These are phyloP conservation scores for Phyllosticta citribraziliensis DNA, from an alignment of 2,329 filamentous ascomycete species.

Conservation along the genomic window DNA sequence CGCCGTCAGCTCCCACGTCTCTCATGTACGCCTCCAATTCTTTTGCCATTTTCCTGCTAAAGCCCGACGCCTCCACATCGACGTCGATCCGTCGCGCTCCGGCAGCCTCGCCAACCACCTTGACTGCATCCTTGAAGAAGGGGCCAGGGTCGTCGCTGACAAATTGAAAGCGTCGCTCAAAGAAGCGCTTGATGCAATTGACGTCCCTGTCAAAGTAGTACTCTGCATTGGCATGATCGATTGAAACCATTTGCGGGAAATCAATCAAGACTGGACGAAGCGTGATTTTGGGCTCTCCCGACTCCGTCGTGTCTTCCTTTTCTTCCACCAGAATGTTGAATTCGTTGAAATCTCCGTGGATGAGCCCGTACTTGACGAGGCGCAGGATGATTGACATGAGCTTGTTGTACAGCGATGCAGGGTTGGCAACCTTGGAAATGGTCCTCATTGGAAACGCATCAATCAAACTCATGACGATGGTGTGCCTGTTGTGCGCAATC, in stretches of 20 bases:
- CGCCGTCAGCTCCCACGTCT: slow-evolving; percentile 50
- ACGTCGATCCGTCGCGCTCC: slow-evolving; percentile 57
- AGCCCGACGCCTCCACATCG: slow-evolving; percentile 82
- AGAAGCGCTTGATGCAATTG: slow-evolving; percentile 90
- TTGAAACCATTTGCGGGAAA: slow-evolving; percentile 96
- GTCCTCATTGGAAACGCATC: slow-evolving; percentile 88
- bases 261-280: slow-evolving; percentile 84
- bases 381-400: slow-evolving; percentile 77
- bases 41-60: slow-evolving; percentile 93
- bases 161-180: slow-evolving; percentile 81
- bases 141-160: slow-evolving; percentile 72
- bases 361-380: slow-evolving; percentile 76
- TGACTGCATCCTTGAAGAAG: slow-evolving; percentile 74
- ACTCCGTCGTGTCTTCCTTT: slow-evolving; percentile 23
- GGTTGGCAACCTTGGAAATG: slow-evolving; percentile 73
- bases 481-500: slow-evolving; percentile 82
- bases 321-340: slow-evolving; percentile 97
- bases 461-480: slow-evolving; percentile 89
- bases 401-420: slow-evolving; percentile 80
- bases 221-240: slow-evolving; percentile 85
- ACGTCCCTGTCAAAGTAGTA: slow-evolving; percentile 98
- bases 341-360: slow-evolving; percentile 98
- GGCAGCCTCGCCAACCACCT: slow-evolving; percentile 55
- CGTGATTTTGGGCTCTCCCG: slow-evolving; percentile 30
- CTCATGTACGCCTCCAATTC: slow-evolving; percentile 88